Conservation (phyloP, 164 flowering plant species). For the Dillenia turbinata region DNA sequence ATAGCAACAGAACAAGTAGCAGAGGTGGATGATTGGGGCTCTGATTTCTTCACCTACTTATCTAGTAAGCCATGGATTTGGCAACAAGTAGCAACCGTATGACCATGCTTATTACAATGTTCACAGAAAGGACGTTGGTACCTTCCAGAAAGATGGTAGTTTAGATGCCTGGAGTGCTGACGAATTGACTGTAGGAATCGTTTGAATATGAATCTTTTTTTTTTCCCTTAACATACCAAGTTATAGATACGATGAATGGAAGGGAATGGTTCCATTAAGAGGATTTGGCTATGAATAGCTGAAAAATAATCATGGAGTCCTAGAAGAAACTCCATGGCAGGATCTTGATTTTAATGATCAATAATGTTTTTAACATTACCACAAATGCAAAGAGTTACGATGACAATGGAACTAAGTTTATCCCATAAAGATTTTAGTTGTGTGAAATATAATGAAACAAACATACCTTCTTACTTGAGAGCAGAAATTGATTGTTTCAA, state of each 20-base stretch:
- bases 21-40: background rate
- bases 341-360: constrained; percentile 4
- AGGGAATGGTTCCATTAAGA: constrained; percentile 13
- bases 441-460: constrained; percentile 9
- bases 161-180: background rate
- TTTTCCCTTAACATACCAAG: constrained; percentile 6
- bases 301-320: constrained; percentile 7
- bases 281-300: constrained; percentile 7
- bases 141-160: constrained; percentile 1
- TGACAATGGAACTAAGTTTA: constrained; percentile 4
- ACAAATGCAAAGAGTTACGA: constrained; percentile 7
- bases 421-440: constrained; percentile 6
- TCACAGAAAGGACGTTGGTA: constrained; percentile 9
- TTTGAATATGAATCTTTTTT: constrained; percentile 7
- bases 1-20: background rate
- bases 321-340: constrained; percentile 8
- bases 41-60: background rate
- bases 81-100: background rate
- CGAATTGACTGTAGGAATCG: background rate
- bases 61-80: constrained; percentile 7
- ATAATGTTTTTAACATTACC: constrained; percentile 3
- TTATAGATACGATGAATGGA: constrained; percentile 1
- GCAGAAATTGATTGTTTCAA: constrained; percentile 6
- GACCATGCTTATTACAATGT: constrained; percentile 4
- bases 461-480: constrained; percentile 8